Evolutionary conservation across 129 eudicot genomes (phyloP).

Genomic region (Flaveria robusta): DNA sequence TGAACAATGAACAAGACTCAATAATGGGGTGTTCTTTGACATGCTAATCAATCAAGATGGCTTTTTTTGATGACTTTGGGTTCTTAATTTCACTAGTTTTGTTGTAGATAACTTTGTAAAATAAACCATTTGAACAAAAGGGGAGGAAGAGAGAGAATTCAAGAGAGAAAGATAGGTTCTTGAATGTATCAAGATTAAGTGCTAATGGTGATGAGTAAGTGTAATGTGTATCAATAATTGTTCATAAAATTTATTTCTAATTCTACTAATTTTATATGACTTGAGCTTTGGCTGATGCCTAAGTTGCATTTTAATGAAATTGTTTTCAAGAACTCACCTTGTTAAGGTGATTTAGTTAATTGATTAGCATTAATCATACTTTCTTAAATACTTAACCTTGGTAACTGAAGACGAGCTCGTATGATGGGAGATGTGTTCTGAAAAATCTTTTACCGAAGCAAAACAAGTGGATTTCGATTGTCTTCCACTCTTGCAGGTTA

Average conservation of each 20-base stretch:
- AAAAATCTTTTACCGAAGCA: background rate
- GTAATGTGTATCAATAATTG: background rate
- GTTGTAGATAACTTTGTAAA: slow-evolving; percentile 14
- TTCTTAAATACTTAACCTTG: background rate
- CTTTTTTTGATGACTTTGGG: slow-evolving; percentile 21
- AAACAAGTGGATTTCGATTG: background rate
- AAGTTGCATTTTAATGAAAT: background rate
- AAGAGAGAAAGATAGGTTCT: background rate
- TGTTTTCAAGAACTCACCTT: background rate
- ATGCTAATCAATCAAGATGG: background rate
- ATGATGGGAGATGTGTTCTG: background rate
- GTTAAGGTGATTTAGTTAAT: background rate
- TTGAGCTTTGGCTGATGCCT: background rate
- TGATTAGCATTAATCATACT: background rate
- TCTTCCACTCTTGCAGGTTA: background rate
- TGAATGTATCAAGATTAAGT: slow-evolving; percentile 9
- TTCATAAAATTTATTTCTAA: background rate
- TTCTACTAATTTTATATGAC: background rate
- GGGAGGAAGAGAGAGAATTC: background rate
- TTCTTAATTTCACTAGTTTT: slow-evolving; percentile 19
- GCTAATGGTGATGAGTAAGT: slow-evolving; percentile 25
- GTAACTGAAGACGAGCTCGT: background rate
- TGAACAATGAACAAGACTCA: slow-evolving; percentile 7
- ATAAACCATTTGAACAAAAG: slow-evolving; percentile 20
- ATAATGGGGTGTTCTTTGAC: slow-evolving; percentile 15